These are phyloP conservation scores for Immersiella caudata DNA, from an alignment of 495 filamentous ascomycete species.

Conservation along the genomic window DNA sequence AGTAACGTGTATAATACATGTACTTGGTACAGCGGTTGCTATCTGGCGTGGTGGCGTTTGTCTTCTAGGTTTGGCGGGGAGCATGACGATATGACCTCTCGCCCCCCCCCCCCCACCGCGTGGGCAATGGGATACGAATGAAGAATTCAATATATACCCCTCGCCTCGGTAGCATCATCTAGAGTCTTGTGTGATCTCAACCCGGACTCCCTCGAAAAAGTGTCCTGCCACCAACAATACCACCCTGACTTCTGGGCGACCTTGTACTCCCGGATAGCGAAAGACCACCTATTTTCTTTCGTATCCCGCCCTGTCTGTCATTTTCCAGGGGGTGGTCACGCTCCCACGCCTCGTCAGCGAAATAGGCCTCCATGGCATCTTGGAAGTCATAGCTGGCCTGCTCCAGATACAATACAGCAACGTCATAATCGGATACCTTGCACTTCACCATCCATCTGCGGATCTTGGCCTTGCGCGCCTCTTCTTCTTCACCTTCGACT, in stretches of 20 bases:
- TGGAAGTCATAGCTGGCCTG: slow-evolving; percentile 67
- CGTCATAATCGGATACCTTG: slow-evolving; percentile 73
- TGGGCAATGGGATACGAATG: background rate
- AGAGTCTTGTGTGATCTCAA: background rate
- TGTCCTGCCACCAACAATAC: background rate
- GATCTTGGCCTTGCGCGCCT: slow-evolving; percentile 64
- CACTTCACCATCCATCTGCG: slow-evolving; percentile 71
- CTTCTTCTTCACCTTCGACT: slow-evolving; percentile 69
- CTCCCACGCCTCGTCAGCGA: slow-evolving; percentile 73
- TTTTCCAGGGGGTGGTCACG: slow-evolving; percentile 61
- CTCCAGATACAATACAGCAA: slow-evolving; percentile 70
- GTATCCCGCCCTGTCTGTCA: slow-evolving; percentile 3
- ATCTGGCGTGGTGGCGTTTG: background rate
- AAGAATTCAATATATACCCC: background rate
- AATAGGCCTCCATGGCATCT: slow-evolving; percentile 60
- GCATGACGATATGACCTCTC: background rate
- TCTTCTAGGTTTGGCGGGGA: background rate
- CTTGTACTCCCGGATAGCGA: background rate
- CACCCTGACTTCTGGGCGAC: background rate
- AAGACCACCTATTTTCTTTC: background rate
- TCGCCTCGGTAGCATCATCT: background rate
- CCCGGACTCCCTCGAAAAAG: background rate
- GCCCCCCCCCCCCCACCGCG: background rate
- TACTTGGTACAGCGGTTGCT: slow-evolving; percentile 12
- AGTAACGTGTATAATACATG: slow-evolving; percentile 15